Evolutionary conservation across 164 flowering plant genomes (phyloP).

Genomic region (Sextonia rubra): DNA sequence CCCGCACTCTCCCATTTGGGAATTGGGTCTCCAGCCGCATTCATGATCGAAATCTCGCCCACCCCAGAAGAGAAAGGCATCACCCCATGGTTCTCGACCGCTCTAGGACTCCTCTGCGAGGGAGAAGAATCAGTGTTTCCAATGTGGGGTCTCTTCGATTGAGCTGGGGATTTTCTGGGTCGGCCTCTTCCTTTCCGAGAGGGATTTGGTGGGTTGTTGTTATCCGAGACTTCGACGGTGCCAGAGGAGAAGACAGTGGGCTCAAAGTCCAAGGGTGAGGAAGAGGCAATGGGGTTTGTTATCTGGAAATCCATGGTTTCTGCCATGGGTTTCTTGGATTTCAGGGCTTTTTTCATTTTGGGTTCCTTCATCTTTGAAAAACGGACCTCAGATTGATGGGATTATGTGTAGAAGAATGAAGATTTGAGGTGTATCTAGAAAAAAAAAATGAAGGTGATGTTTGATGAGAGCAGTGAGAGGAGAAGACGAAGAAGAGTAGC

Average conservation of each 20-base stretch:
- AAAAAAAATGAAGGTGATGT: neutral
- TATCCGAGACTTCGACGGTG: constrained; percentile 26
- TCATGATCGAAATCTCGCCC: constrained; percentile 11
- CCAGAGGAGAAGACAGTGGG: constrained; percentile 3
- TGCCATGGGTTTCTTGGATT: constrained; percentile 5
- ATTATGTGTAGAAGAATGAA: no score
- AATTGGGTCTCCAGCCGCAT: constrained; percentile 5
- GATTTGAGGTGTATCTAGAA: neutral
- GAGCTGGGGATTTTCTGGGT: constrained; percentile 30
- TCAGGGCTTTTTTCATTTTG: constrained; percentile 20
- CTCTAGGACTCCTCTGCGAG: constrained; percentile 9
- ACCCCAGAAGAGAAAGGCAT: neutral
- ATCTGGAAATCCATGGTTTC: constrained; percentile 19
- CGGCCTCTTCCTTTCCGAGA: constrained; percentile 36
- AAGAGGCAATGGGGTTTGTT: neutral
- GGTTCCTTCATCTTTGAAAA: constrained; percentile 8
- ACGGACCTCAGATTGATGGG: no score
- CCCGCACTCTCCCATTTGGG: constrained; percentile 23
- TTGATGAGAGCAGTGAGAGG: neutral
- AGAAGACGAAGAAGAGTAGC: neutral
- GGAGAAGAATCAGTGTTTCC: constrained; percentile 11
- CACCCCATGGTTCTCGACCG: constrained; percentile 2
- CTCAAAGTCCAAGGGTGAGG: constrained; percentile 15
- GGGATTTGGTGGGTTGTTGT: neutral
- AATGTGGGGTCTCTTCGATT: neutral